phyloP scores from a whole-genome alignment of 2,329 filamentous ascomycete genomes.

The Hirsutella minnesotensis region DNA sequence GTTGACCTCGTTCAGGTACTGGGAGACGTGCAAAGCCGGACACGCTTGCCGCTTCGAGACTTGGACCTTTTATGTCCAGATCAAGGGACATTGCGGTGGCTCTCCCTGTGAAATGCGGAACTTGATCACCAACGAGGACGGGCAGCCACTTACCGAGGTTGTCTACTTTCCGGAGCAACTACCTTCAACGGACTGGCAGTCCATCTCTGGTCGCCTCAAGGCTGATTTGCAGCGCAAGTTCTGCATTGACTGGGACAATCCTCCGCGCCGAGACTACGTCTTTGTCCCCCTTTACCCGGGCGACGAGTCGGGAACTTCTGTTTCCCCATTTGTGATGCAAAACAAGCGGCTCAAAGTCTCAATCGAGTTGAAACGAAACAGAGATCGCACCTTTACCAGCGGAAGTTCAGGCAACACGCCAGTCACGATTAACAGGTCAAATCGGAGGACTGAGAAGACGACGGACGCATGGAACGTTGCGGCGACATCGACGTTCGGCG shows the following conservation, averaged over 20 bases:
- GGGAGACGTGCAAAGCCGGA: background rate
- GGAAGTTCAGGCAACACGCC: background rate
- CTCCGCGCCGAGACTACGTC: background rate
- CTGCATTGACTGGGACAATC: slow-evolving; percentile 1
- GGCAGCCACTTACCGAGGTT: background rate
- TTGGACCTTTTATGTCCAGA: background rate
- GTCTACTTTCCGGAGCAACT: background rate
- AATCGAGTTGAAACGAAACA: background rate
- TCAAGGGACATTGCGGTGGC: background rate
- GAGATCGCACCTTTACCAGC: background rate
- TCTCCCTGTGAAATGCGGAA: background rate
- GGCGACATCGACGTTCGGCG: too few species aligned
- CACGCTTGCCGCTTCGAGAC: background rate
- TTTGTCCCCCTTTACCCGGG: background rate
- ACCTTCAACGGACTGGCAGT: background rate
- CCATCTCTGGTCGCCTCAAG: background rate
- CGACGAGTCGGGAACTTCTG: background rate
- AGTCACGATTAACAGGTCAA: background rate
- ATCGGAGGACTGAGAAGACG: background rate
- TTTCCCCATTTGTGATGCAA: background rate
- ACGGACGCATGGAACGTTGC: background rate
- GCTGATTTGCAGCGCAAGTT: background rate
- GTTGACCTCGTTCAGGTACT: background rate
- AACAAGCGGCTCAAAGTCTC: background rate
- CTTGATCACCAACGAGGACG: background rate